Percentiles rank a stretch among this genome's conserved stretches.
Evolutionary conservation across 164 flowering plant species (phyloP).

Genomic region (Houttuynia cordata): DNA sequence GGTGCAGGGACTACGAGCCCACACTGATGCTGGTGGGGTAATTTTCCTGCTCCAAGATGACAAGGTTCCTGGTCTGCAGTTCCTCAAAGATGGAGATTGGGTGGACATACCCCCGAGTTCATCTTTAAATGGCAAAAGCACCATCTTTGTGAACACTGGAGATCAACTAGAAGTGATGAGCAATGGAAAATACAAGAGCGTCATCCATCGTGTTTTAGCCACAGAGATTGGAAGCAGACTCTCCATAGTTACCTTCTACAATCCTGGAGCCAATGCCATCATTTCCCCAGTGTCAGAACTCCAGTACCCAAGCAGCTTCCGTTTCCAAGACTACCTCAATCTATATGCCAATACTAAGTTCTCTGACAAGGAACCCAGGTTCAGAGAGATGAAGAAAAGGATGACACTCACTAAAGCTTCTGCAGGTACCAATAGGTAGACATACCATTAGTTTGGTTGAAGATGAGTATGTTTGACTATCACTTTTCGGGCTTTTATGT

Average conservation of each 20-base stretch:
- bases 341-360: slow-evolving; percentile 54
- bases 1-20: slow-evolving; percentile 67
- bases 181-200: slow-evolving; percentile 61
- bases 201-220: slow-evolving; percentile 55
- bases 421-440: not conserved
- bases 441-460: not conserved
- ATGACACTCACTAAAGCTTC: slow-evolving; percentile 10
- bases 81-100: slow-evolving; percentile 64
- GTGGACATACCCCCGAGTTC: slow-evolving; percentile 41
- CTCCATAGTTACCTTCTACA: slow-evolving; percentile 79
- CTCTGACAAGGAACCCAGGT: slow-evolving; percentile 43
- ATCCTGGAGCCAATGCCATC: slow-evolving; percentile 63
- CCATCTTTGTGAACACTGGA: slow-evolving; percentile 58
- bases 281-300: slow-evolving; percentile 56
- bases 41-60: slow-evolving; percentile 83
- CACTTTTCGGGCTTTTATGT: too few species aligned
- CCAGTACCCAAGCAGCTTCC: slow-evolving; percentile 31
- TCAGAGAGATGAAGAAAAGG: slow-evolving; percentile 48
- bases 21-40: slow-evolving; percentile 85
- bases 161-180: slow-evolving; percentile 65
- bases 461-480: too few species aligned
- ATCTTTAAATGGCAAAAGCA: slow-evolving; percentile 28
- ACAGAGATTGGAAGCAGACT: slow-evolving; percentile 54
- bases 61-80: slow-evolving; percentile 61
- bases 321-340: slow-evolving; percentile 60